These are phyloP conservation scores for Pseudocercospora cruenta DNA, from an alignment of 2,329 filamentous ascomycete species.

Conservation along the genomic window DNA sequence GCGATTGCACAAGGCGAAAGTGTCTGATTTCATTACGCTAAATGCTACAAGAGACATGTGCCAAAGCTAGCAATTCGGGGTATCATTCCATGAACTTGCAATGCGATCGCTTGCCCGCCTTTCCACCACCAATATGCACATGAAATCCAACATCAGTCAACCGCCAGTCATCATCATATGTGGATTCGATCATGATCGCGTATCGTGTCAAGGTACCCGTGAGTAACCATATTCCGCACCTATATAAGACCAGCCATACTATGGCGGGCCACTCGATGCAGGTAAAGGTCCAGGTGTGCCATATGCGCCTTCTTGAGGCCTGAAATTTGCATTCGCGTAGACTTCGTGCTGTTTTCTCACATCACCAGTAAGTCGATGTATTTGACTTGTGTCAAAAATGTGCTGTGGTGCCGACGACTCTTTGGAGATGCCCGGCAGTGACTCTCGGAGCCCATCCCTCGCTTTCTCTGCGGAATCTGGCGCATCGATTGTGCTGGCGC, in stretches of 20 bases:
- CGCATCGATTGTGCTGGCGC: constrained; percentile 42
- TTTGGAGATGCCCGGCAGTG: constrained; percentile 23
- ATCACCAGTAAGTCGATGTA: constrained; percentile 29
- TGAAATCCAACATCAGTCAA: neutral
- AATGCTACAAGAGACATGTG: neutral
- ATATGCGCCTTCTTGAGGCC: constrained; percentile 31
- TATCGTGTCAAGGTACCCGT: neutral
- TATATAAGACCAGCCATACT: constrained; percentile 4
- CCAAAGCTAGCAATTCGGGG: constrained; percentile 1
- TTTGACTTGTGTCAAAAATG: constrained; percentile 32
- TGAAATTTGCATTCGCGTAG: constrained; percentile 30
- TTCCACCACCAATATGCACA: neutral
- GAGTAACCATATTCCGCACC: neutral
- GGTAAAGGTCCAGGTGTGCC: constrained; percentile 3
- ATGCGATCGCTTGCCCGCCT: neutral
- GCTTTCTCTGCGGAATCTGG: constrained; percentile 31
- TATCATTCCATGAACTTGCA: constrained; percentile 5
- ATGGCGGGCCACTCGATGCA: constrained; percentile 4
- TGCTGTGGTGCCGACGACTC: constrained; percentile 31
- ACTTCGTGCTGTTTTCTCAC: constrained; percentile 28
- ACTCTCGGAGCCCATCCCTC: constrained; percentile 16
- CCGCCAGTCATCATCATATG: neutral
- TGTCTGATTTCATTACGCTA: neutral
- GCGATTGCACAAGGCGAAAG: neutral
- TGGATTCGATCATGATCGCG: neutral